phyloP scores from a whole-genome alignment of 257 asterid species.

The Solanum peruvianum region DNA sequence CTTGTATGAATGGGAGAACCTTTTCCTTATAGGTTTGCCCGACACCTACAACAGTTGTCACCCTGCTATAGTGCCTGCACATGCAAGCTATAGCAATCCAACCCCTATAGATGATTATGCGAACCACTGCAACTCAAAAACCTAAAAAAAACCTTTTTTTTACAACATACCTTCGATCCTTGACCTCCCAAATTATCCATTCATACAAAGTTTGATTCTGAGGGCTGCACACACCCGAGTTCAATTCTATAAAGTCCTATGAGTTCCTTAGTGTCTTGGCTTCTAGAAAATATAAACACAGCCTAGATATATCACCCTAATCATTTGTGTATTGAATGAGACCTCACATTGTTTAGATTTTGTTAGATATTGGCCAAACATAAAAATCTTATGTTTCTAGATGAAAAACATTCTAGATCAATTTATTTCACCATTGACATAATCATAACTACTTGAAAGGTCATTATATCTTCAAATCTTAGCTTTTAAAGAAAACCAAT shows the following conservation, averaged over 20 bases:
- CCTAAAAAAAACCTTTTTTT: no score
- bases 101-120: background rate
- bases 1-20: background rate
- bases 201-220: no score
- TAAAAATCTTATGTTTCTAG: background rate
- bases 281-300: no score
- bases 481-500: no score
- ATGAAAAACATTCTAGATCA: accelerated
- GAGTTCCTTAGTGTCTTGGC: background rate
- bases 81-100: background rate
- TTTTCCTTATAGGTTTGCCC: background rate
- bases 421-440: background rate
- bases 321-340: no score
- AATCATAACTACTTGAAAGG: no score
- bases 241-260: no score
- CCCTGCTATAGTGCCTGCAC: background rate
- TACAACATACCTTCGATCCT: background rate
- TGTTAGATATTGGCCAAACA: no score
- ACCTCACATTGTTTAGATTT: background rate
- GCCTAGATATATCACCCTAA: background rate
- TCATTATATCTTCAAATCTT: no score
- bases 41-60: background rate
- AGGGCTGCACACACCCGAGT: background rate
- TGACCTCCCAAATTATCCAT: background rate
- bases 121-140: no score